A percentile compares a stretch with the other conserved stretches of the same genome.
Evolutionary conservation across 116 monocot species (phyloP).

Genomic region (Papilionanthe hybrid): DNA sequence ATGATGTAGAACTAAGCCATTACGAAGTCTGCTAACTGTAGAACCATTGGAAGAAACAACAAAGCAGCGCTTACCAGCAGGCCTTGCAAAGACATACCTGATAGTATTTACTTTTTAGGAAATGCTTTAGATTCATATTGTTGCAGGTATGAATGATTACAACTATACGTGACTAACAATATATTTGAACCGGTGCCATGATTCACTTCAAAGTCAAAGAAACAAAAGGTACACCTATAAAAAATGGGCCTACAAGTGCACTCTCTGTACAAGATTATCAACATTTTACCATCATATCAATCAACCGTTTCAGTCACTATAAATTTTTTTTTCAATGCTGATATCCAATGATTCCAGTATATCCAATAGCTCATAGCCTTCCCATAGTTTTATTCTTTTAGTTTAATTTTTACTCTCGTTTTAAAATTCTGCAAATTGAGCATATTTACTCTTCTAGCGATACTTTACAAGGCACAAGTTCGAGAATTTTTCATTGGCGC

Average conservation of each 20-base stretch:
- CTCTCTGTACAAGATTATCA: not conserved
- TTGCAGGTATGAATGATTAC: not conserved
- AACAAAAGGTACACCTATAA: not conserved
- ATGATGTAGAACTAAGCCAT: slow-evolving; percentile 80
- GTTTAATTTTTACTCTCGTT: too few relatives aligned
- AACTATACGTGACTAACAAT: too few relatives aligned
- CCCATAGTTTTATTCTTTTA: too few relatives aligned
- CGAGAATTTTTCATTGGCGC: too few relatives aligned
- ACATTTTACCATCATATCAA: not conserved
- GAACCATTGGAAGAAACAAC: slow-evolving; percentile 87
- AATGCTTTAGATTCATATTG: not conserved
- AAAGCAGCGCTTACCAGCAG: slow-evolving; percentile 85
- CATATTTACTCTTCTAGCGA: too few relatives aligned
- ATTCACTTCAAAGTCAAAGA: not conserved
- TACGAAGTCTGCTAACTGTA: slow-evolving; percentile 79
- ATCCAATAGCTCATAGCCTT: too few relatives aligned
- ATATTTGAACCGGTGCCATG: too few relatives aligned
- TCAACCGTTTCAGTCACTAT: not conserved
- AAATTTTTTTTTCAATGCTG: too few relatives aligned
- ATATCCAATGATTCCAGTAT: too few relatives aligned
- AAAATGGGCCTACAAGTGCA: not conserved
- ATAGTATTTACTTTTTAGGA: slow-evolving; percentile 8
- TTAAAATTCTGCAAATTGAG: too few relatives aligned
- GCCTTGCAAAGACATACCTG: slow-evolving; percentile 91
- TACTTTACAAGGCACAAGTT: too few relatives aligned